phyloP scores from a whole-genome alignment of 345 rosid species.

The Gossypium turneri region DNA sequence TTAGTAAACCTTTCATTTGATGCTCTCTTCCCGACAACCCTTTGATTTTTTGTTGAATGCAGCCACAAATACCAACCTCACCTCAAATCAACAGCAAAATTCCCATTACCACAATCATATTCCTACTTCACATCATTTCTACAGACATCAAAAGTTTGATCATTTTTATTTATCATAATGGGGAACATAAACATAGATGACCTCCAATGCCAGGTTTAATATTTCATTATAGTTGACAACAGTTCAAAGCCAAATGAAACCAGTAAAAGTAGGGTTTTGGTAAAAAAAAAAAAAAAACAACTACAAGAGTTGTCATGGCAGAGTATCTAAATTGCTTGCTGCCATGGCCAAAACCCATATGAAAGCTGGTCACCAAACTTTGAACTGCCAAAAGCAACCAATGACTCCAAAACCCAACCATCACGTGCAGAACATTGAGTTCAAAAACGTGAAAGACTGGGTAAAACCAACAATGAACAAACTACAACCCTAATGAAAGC shows the following conservation, averaged over 20 bases:
- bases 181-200: slow-evolving; percentile 17
- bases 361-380: slow-evolving; percentile 29
- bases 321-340: slow-evolving; percentile 30
- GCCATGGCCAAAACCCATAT: slow-evolving; percentile 41
- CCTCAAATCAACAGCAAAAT: not conserved
- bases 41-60: not conserved
- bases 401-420: slow-evolving; percentile 23
- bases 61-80: not conserved
- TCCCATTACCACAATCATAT: not conserved
- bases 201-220: slow-evolving; percentile 22
- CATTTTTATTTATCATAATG: slow-evolving; percentile 18
- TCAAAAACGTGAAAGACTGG: slow-evolving; percentile 25
- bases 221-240: slow-evolving; percentile 30
- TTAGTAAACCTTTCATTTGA: not conserved
- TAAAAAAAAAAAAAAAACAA: slow-evolving; percentile 26
- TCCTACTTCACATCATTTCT: not conserved
- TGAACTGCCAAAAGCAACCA: slow-evolving; percentile 27
- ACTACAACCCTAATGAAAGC: not conserved
- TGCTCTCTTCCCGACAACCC: not conserved
- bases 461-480: slow-evolving; percentile 16
- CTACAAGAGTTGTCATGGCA: slow-evolving; percentile 39
- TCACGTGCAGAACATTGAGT: slow-evolving; percentile 26
- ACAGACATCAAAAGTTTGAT: not conserved
- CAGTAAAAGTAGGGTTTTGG: slow-evolving; percentile 33
- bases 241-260: slow-evolving; percentile 26